phyloP scores from a whole-genome alignment of 177 flowering plant species.

The Vitis hybrid region DNA sequence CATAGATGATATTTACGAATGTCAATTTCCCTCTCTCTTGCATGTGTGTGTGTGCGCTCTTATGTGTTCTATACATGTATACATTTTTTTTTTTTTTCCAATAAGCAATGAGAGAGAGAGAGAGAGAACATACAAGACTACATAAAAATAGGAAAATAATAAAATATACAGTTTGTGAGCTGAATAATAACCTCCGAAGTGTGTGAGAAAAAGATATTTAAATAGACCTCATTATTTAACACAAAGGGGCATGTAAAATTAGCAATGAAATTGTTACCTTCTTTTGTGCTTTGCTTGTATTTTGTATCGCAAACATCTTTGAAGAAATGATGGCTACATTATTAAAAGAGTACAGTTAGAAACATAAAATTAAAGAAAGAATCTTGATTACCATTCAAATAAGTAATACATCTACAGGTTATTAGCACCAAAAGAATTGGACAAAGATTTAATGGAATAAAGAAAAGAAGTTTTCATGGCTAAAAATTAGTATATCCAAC shows the following conservation, averaged over 20 bases:
- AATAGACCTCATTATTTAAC: background rate
- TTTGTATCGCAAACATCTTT: slow-evolving; percentile 83
- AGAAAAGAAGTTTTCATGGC: background rate
- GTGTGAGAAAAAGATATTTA: background rate
- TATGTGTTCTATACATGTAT: too few species aligned
- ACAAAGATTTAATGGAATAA: background rate
- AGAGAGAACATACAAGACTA: background rate
- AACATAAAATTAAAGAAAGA: background rate
- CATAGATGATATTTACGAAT: too few species aligned
- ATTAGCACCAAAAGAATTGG: background rate
- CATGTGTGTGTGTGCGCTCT: too few species aligned
- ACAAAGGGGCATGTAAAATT: background rate
- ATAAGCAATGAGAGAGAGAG: background rate
- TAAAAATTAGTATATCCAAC: background rate
- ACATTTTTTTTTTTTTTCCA: too few species aligned
- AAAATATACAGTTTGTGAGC: background rate
- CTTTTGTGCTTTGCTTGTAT: slow-evolving; percentile 64
- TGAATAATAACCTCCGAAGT: background rate
- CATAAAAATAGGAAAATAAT: background rate
- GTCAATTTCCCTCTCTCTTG: too few species aligned
- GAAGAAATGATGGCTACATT: slow-evolving; percentile 80
- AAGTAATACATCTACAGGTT: background rate
- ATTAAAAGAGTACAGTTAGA: slow-evolving; percentile 14
- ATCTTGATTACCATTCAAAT: background rate
- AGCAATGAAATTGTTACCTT: slow-evolving; percentile 35